A percentile compares a stretch with the other conserved stretches of the same genome.
phyloP scores from a whole-genome alignment of 352 stramenopile genomes.

The Phytopythium montanum region DNA sequence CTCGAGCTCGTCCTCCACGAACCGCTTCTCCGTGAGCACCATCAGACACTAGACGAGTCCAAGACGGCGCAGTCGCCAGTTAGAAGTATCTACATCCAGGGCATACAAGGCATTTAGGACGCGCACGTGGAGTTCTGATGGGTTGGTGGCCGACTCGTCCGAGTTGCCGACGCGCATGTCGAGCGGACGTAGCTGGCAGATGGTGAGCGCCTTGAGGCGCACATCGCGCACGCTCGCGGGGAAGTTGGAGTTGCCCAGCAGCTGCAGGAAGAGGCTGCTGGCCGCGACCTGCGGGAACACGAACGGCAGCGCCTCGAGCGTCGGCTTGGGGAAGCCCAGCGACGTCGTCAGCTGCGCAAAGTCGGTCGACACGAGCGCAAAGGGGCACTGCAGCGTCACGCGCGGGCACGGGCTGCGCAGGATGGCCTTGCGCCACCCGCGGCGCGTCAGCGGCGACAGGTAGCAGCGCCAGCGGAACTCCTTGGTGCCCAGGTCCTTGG shows the following conservation, averaged over 20 bases:
- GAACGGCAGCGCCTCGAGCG: slow-evolving; percentile 71
- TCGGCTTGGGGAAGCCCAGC: slow-evolving; percentile 56
- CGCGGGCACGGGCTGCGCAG: slow-evolving; percentile 59
- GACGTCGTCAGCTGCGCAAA: slow-evolving; percentile 82
- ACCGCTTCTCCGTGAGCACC: slow-evolving; percentile 72
- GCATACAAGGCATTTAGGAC: not conserved
- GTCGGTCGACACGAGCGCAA: slow-evolving; percentile 64
- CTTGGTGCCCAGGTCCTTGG: slow-evolving; percentile 67
- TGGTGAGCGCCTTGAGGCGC: slow-evolving; percentile 65
- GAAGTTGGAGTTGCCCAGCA: slow-evolving; percentile 83
- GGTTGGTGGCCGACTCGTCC: slow-evolving; percentile 16
- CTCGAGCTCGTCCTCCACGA: slow-evolving; percentile 64
- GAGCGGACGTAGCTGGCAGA: slow-evolving; percentile 65
- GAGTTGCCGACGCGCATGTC: slow-evolving; percentile 63
- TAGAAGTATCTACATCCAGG: not conserved
- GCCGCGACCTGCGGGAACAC: slow-evolving; percentile 67
- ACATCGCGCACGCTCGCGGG: slow-evolving; percentile 45
- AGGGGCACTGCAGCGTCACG: slow-evolving; percentile 72
- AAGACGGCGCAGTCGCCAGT: not conserved
- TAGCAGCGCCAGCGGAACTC: slow-evolving; percentile 79
- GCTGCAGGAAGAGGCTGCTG: slow-evolving; percentile 67
- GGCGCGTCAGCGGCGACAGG: slow-evolving; percentile 53
- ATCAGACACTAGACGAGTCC: slow-evolving; percentile 50
- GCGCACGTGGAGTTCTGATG: slow-evolving; percentile 43
- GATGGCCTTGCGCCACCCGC: slow-evolving; percentile 48